Evolutionary conservation across 2,329 filamentous ascomycete species (phyloP).

Genomic region (Monosporascus sp.): DNA sequence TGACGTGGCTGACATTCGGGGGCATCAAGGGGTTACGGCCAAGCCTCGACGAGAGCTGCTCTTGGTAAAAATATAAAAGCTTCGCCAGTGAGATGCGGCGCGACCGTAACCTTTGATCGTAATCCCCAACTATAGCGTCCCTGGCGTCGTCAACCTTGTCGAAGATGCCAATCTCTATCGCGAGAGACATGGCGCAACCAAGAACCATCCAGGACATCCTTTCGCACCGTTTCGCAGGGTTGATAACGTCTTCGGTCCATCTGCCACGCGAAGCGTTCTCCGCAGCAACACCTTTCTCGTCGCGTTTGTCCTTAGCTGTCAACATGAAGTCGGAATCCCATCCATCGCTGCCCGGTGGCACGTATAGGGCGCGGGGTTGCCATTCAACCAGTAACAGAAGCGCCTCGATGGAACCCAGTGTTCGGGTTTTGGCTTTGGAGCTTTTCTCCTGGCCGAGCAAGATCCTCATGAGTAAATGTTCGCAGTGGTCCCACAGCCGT

Average conservation of each 20-base stretch:
- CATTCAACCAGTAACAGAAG: slow-evolving; percentile 50
- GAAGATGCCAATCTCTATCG: slow-evolving; percentile 42
- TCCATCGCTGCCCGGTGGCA: slow-evolving; percentile 46
- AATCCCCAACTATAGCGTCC: no score
- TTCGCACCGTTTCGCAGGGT: slow-evolving; percentile 47
- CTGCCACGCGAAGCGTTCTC: background rate
- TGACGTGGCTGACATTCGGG: no score
- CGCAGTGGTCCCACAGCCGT: no score
- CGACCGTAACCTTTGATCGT: no score
- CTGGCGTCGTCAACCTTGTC: no score
- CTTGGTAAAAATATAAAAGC: no score
- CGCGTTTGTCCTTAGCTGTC: slow-evolving; percentile 29
- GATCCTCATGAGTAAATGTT: no score
- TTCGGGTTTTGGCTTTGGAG: slow-evolving; percentile 41
- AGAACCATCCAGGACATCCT: slow-evolving; percentile 57
- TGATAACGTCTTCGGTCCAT: slow-evolving; percentile 49
- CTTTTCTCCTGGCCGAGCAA: slow-evolving; percentile 32
- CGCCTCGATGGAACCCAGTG: slow-evolving; percentile 47
- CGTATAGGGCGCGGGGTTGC: slow-evolving; percentile 49
- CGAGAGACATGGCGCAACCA: slow-evolving; percentile 45
- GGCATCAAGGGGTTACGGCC: no score
- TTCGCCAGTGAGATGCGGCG: no score
- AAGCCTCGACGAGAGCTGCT: no score
- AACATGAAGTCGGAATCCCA: slow-evolving; percentile 49
- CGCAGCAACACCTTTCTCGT: slow-evolving; percentile 4